These are phyloP conservation scores for Lachancea cidri DNA, from an alignment of 805 yeast species.

Conservation along the genomic window DNA sequence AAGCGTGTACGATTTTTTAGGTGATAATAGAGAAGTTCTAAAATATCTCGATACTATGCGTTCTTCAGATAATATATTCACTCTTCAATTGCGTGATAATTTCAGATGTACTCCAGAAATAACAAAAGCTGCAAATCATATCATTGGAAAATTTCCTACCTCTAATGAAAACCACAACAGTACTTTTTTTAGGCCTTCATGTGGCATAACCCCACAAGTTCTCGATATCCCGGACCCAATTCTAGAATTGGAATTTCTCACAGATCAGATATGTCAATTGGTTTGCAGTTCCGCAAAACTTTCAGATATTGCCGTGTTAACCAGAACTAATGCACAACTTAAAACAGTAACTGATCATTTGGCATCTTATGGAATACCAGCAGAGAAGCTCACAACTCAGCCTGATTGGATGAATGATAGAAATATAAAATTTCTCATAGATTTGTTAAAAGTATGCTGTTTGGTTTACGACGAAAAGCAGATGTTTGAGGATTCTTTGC, in stretches of 20 bases:
- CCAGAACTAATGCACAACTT: constrained; percentile 48
- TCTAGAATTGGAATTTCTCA: constrained; percentile 22
- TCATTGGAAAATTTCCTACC: constrained; percentile 3
- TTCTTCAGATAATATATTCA: constrained; percentile 15
- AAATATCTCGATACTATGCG: constrained; percentile 16
- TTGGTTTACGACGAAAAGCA: constrained; percentile 12
- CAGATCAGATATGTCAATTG: constrained; percentile 20
- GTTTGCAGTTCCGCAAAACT: constrained; percentile 23
- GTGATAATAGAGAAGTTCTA: constrained; percentile 40
- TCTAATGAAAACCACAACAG: no score
- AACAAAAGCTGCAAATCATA: constrained; percentile 37
- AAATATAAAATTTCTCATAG: constrained; percentile 38
- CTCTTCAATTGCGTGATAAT: constrained; percentile 43
- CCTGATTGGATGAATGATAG: constrained; percentile 47
- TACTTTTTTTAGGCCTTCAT: constrained; percentile 15
- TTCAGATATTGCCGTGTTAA: constrained; percentile 47
- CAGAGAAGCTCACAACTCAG: constrained; percentile 40
- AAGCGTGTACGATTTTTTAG: constrained; percentile 63
- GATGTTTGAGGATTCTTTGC: background rate
- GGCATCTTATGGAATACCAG: constrained; percentile 38
- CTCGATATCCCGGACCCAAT: constrained; percentile 10
- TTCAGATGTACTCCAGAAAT: constrained; percentile 62
- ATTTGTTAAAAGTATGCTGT: constrained; percentile 40
- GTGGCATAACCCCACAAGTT: constrained; percentile 16
- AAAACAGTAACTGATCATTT: constrained; percentile 37